Percentiles rank a stretch among this genome's conserved stretches.
Evolutionary conservation across 1,284 basidiomycete genomes (phyloP).

Genomic region (Phaffia rhodozyma): DNA sequence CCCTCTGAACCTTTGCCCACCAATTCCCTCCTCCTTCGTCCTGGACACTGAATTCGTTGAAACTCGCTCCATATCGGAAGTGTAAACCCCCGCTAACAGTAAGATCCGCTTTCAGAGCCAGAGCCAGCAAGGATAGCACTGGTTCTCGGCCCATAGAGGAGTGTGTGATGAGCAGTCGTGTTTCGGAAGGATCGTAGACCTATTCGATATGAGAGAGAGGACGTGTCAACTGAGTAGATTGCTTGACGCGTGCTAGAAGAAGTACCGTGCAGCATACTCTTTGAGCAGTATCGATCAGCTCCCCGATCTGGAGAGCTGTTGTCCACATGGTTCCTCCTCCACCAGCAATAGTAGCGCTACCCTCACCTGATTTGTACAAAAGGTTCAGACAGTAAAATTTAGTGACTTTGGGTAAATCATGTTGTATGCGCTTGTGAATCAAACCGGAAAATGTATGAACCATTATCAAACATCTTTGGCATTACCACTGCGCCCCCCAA

Average conservation of each 20-base stretch:
- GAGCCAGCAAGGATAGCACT: slow-evolving; percentile 76
- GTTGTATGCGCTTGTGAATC: slow-evolving; percentile 21
- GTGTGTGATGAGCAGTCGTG: slow-evolving; percentile 83
- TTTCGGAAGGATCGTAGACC: slow-evolving; percentile 77
- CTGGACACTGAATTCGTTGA: slow-evolving; percentile 95
- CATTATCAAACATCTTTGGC: slow-evolving; percentile 96
- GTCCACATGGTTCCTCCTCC: slow-evolving; percentile 99
- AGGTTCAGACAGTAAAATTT: slow-evolving; percentile 15
- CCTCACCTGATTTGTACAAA: slow-evolving; percentile 45
- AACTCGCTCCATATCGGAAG: slow-evolving; percentile 90
- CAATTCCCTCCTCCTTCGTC: slow-evolving; percentile 71
- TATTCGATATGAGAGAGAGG: slow-evolving; percentile 16
- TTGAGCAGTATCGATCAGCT: slow-evolving; percentile 93
- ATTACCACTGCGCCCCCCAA: slow-evolving; percentile 89
- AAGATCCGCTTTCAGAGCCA: slow-evolving; percentile 85
- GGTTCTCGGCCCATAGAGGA: slow-evolving; percentile 88
- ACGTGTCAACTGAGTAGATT: too few relatives aligned
- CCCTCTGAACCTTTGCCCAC: slow-evolving; percentile 62
- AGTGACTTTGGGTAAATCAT: neutral
- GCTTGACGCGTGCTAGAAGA: neutral
- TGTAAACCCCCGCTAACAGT: slow-evolving; percentile 91
- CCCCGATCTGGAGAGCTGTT: slow-evolving; percentile 91
- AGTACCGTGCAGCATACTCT: slow-evolving; percentile 43
- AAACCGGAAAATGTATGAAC: neutral
- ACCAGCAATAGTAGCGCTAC: slow-evolving; percentile 87